These are phyloP conservation scores for Klebsormidium nitens DNA, from an alignment of 139 green algal genomes.

Conservation along the genomic window DNA sequence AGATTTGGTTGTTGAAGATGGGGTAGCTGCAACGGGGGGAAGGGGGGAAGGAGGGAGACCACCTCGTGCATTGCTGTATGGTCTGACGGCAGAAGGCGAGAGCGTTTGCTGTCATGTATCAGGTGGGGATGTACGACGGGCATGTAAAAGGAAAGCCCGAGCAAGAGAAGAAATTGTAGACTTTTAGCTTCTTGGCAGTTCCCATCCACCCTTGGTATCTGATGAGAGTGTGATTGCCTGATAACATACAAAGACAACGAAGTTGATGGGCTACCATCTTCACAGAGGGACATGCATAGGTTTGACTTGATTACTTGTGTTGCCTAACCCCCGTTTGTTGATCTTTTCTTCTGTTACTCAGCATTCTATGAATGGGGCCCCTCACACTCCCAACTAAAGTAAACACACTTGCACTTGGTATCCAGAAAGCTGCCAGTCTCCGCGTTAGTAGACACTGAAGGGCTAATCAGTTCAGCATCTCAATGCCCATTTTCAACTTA, in stretches of 20 bases:
- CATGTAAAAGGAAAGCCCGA: not conserved
- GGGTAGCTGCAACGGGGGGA: no score
- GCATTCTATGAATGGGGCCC: not conserved
- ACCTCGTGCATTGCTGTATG: no score
- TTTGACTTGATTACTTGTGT: no score
- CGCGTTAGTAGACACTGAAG: not conserved
- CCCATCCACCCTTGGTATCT: not conserved
- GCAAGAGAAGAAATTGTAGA: no score
- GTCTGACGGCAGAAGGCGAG: conserved; percentile 3
- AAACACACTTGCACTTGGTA: no score
- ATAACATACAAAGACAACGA: conserved; percentile 4
- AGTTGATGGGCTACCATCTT: no score
- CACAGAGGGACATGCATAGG: no score
- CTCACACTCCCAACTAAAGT: not conserved
- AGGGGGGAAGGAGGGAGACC: no score
- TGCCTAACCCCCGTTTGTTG: no score
- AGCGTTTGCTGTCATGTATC: conserved; percentile 4
- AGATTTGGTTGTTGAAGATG: no score
- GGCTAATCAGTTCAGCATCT: not conserved
- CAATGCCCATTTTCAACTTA: not conserved
- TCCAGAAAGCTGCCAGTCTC: not conserved
- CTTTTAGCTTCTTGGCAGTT: not conserved
- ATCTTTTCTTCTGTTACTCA: not conserved
- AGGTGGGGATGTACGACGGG: not conserved
- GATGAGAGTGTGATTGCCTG: not conserved